Evolutionary conservation across 805 yeast species (phyloP).

Genomic region (Barnettozyma siamensis): DNA sequence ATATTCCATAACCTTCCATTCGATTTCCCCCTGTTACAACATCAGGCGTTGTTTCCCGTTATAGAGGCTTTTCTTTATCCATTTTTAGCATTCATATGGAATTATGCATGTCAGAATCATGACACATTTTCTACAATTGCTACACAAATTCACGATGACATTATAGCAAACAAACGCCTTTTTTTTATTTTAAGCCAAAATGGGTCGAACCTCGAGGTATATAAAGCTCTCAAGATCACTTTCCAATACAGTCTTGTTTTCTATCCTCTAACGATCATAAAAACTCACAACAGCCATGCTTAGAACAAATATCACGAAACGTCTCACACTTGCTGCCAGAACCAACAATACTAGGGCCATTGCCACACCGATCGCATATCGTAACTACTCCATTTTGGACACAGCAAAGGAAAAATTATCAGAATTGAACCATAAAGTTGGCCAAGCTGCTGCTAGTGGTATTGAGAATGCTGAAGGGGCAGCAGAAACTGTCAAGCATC

Average conservation of each 20-base stretch:
- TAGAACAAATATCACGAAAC: constrained; percentile 1
- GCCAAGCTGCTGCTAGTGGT: constrained; percentile 20
- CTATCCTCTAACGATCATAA: too few species aligned
- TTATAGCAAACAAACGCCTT: neutral
- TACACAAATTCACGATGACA: neutral
- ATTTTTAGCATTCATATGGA: too few species aligned
- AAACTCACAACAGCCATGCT: neutral
- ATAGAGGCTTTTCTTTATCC: too few species aligned
- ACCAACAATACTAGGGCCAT: neutral
- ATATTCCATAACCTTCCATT: too few species aligned
- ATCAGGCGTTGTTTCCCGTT: too few species aligned
- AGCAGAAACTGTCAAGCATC: constrained; percentile 11
- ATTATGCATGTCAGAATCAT: neutral
- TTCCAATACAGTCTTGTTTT: too few species aligned
- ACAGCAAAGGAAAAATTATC: constrained; percentile 18
- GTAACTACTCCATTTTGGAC: constrained; percentile 19
- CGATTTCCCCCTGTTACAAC: too few species aligned
- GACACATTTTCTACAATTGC: neutral
- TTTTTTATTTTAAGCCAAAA: neutral
- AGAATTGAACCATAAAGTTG: constrained; percentile 21
- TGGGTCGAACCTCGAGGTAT: neutral
- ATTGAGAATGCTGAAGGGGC: constrained; percentile 17
- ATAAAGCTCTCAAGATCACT: too few species aligned
- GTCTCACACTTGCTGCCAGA: neutral
- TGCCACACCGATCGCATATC: neutral